Percentiles rank a stretch among this genome's conserved stretches.
Evolutionary conservation across 805 yeast genomes (phyloP).

Genomic region (Kodamaea leandrae): DNA sequence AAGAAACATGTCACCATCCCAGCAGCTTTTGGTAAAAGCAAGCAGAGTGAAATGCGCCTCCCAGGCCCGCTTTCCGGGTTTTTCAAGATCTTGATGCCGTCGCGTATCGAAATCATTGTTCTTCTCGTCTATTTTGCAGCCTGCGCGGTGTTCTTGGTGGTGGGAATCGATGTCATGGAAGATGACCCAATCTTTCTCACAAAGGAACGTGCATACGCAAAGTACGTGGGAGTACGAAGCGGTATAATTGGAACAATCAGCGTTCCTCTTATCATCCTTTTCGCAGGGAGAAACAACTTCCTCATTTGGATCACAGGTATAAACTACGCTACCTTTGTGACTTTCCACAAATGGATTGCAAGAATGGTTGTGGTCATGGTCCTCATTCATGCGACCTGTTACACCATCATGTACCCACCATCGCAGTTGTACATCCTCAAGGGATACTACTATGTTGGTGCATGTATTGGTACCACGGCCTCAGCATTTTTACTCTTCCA

Average conservation of each 20-base stretch:
- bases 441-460: constrained; percentile 6
- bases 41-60: constrained; percentile 5
- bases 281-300: constrained; percentile 64
- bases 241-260: constrained; percentile 42
- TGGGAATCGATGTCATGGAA: constrained; percentile 22
- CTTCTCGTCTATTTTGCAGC: constrained; percentile 31
- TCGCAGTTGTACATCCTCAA: constrained; percentile 2
- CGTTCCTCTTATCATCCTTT: constrained; percentile 53
- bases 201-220: constrained; percentile 32
- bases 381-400: constrained; percentile 26
- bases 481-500: constrained; percentile 32
- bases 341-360: constrained; percentile 45
- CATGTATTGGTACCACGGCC: constrained; percentile 33
- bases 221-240: constrained; percentile 21
- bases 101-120: constrained; percentile 7
- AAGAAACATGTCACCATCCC: constrained; percentile 17
- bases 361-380: constrained; percentile 27
- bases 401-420: constrained; percentile 3
- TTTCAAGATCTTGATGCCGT: constrained; percentile 9
- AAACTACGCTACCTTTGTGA: constrained; percentile 42
- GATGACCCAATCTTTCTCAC: constrained; percentile 37
- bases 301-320: constrained; percentile 60
- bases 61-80: constrained; percentile 5
- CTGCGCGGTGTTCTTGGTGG: constrained; percentile 23
- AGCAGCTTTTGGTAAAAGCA: constrained; percentile 15